Base-by-base conservation (phyloP, 257 asterid species). In the Gentiana straminea region DNA sequence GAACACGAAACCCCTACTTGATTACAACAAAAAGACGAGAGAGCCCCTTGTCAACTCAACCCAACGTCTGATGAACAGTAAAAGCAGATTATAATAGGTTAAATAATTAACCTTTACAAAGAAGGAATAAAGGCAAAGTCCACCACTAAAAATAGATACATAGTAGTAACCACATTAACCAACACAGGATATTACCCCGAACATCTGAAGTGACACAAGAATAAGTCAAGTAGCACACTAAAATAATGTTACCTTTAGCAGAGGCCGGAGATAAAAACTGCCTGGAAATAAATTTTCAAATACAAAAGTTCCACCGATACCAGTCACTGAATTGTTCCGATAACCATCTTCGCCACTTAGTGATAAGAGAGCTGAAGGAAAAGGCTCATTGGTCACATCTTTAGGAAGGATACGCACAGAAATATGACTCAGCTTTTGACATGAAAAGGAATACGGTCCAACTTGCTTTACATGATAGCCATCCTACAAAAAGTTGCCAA, bases 321-420 rank as follows among this genome's bases (percentile, higher is more conserved):
- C 92, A 57, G 95, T 78, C 35, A 84, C 80, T 36, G 98, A 86
- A 70, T 91, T 91, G 76, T 91, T 91, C 67, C 98, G 81, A 57
- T 91, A 91, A 72, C 98, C 98, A 79, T 86, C 98, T 67, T 91
- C 98, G 8, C 98, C 95, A 61, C 98, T 91, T 80, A 91, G 70
- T 35, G 96, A 91, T 72, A 91, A 75, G 69, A 91, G 89, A 62
- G 80, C 91, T 55, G 96, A 79, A 35, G 98, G 96, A 70, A 82
- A 81, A 64, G 84, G 87, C 72, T 81, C 95, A 5, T 72, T 72
- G 68, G 65, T 74, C 62, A 81, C 79, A 70, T 82, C 94, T 67
- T 70, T 72, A 58, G 86, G 37, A 10, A 24, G 33, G 63, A 91
- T 60, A 48, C 75, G 73, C 52, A 90, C 89, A 45, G 82, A 82